Conservation (phyloP, 2,329 filamentous ascomycete genomes). For the Fusarium euwallaceae region DNA sequence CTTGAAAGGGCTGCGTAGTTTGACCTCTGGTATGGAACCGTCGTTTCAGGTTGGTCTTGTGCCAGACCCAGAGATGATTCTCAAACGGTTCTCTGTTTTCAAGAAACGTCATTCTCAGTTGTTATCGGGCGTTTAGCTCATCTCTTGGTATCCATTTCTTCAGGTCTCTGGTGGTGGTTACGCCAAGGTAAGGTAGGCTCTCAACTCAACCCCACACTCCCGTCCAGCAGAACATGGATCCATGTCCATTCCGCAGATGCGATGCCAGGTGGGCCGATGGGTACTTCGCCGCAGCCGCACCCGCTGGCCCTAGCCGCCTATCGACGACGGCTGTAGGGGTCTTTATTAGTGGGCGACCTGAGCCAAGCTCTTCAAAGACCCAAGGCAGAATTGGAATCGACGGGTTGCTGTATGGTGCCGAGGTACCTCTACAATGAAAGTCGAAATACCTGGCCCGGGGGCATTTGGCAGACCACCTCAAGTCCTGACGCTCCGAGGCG, state of each 20-base stretch:
- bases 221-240: not conserved
- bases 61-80: not conserved
- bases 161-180: not conserved
- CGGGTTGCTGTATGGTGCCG: not conserved
- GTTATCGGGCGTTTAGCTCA: not conserved
- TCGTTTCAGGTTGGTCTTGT: slow-evolving; percentile 1
- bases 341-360: not conserved
- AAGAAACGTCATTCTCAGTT: not conserved
- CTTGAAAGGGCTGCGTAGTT: not conserved
- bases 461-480: not conserved
- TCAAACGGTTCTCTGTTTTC: not conserved
- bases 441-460: not conserved
- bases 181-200: not conserved
- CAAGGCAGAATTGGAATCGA: slow-evolving; percentile 7
- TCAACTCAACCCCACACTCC: not conserved
- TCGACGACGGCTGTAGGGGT: not conserved
- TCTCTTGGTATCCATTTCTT: not conserved
- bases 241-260: not conserved
- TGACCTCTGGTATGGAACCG: not conserved
- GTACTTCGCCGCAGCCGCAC: slow-evolving; percentile 27
- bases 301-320: slow-evolving; percentile 12
- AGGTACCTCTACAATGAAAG: not conserved
- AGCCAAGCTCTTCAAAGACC: not conserved
- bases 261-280: not conserved
- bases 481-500: not conserved